Evolutionary conservation across 139 green algal genomes (phyloP), one percentile per base, ranked within the genome.

Genomic region (Micractinium conductrix): DNA sequence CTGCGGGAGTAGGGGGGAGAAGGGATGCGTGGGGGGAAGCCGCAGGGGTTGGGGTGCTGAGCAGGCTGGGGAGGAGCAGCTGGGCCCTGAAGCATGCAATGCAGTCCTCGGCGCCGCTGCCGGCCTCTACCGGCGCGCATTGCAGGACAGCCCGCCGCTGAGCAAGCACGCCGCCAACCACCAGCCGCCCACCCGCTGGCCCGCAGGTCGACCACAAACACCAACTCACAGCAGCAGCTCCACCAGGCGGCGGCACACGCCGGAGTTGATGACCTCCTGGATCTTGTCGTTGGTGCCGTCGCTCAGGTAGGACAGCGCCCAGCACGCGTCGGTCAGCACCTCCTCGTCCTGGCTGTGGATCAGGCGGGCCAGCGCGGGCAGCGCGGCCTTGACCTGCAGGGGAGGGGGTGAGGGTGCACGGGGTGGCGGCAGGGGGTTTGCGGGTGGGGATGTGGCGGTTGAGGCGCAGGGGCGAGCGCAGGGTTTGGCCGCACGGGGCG

Each of bases 201-300:
- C n/a, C n/a, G n/a, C n/a, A n/a, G n/a, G n/a, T n/a, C n/a, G n/a
- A n/a, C n/a, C n/a, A n/a, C n/a, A n/a, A n/a, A n/a, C n/a, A n/a
- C n/a, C n/a, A 45, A 89, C 93, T 92, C 79, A 95, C 93, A 96
- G 85, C 40, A 97, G 90, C 79, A 97, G 93, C 88, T 98, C 95
- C 55, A 97, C 94, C 40, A 99, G 92, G 7, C 97, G 91, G 44
- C 94, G 84, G 91, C 93, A 98, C 3, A 99, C 96, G 63, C 95
- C 96, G 8, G 94, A 91, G 81, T 98, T 92, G 48, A 99, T 99
- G 85, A 99, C 97, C 83, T 95, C 94, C 91, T 99, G 95, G 85
- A 99, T 99, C 84, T 97, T 97, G 88, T 99, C 97, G 87, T 99
- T 99, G 84, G 96, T 95, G 45, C 97, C 97, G 91, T 99, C 97